Conservation (phyloP, 495 filamentous ascomycete genomes). For the Neurospora sp. region DNA sequence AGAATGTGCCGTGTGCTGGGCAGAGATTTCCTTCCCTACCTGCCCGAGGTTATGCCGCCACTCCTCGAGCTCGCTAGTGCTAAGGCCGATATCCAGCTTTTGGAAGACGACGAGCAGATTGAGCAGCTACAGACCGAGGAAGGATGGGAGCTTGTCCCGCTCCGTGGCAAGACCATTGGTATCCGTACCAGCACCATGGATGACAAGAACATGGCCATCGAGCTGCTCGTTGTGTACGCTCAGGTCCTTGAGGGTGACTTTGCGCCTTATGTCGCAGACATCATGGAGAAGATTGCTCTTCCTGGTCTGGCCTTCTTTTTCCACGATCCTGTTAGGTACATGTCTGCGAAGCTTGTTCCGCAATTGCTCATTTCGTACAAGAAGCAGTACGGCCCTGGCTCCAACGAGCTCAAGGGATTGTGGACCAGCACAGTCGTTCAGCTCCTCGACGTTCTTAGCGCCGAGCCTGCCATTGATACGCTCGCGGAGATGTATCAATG, state of each 20-base stretch:
- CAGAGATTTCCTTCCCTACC: conserved; percentile 81
- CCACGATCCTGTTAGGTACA: conserved; percentile 93
- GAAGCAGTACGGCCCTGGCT: conserved; percentile 69
- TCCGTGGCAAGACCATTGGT: conserved; percentile 95
- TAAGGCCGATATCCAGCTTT: conserved; percentile 92
- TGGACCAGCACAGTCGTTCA: conserved; percentile 85
- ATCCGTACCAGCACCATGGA: conserved; percentile 96
- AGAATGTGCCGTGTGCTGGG: conserved; percentile 95
- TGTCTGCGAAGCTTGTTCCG: conserved; percentile 89
- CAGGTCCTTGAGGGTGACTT: conserved; percentile 87
- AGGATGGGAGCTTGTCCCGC: conserved; percentile 93
- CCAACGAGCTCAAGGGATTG: conserved; percentile 61
- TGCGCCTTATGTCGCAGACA: conserved; percentile 81
- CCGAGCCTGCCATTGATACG: conserved; percentile 91
- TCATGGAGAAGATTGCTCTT: conserved; percentile 93
- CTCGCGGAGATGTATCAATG: conserved; percentile 99
- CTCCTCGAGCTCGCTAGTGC: conserved; percentile 83
- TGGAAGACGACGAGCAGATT: conserved; percentile 93
- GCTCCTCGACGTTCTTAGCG: conserved; percentile 86
- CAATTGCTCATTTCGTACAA: conserved; percentile 92
- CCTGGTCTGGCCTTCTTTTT: conserved; percentile 97
- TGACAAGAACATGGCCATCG: conserved; percentile 98
- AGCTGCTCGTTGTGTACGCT: conserved; percentile 93
- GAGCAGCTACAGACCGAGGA: conserved; percentile 90
- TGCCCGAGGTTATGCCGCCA: conserved; percentile 89